Conservation (phyloP, 768 basidiomycete genomes). For the Coprinopsis strossmayeri region DNA sequence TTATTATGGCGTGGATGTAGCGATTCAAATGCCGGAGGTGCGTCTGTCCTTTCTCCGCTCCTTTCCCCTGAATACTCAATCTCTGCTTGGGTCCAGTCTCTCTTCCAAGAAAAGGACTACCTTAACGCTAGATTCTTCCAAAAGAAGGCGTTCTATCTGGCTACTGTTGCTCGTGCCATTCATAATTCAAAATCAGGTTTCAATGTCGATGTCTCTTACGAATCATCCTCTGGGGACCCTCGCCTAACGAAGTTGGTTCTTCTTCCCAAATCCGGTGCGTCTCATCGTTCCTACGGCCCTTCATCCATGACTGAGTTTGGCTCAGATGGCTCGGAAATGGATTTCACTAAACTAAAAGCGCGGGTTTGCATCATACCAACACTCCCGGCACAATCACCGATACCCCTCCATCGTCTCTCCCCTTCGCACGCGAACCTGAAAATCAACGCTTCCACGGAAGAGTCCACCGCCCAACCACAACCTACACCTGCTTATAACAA, state of each 20-base stretch:
- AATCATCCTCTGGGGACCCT: slow-evolving; percentile 52
- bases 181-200: slow-evolving; percentile 35
- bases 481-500: slow-evolving; percentile 82
- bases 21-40: slow-evolving; percentile 83
- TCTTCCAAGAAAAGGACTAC: slow-evolving; percentile 98
- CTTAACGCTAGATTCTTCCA: slow-evolving; percentile 86
- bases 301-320: slow-evolving; percentile 18
- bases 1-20: slow-evolving; percentile 70
- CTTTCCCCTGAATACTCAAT: no score
- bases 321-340: slow-evolving; percentile 42
- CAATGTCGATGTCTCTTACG: slow-evolving; percentile 56
- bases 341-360: slow-evolving; percentile 64
- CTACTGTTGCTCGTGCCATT: slow-evolving; percentile 64
- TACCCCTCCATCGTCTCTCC: slow-evolving; percentile 61
- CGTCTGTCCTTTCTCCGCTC: slow-evolving; percentile 27
- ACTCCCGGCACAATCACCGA: slow-evolving; percentile 52
- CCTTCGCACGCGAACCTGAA: slow-evolving; percentile 65
- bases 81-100: slow-evolving; percentile 29
- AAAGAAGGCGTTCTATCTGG: slow-evolving; percentile 87
- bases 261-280: slow-evolving; percentile 45
- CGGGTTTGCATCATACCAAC: slow-evolving; percentile 72
- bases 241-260: slow-evolving; percentile 63
- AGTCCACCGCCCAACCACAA: slow-evolving; percentile 17
- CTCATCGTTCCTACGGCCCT: slow-evolving; percentile 8
- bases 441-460: slow-evolving; percentile 16